phyloP scores from a whole-genome alignment of 495 filamentous ascomycete genomes.

The Hapsidospora chrysogenum region DNA sequence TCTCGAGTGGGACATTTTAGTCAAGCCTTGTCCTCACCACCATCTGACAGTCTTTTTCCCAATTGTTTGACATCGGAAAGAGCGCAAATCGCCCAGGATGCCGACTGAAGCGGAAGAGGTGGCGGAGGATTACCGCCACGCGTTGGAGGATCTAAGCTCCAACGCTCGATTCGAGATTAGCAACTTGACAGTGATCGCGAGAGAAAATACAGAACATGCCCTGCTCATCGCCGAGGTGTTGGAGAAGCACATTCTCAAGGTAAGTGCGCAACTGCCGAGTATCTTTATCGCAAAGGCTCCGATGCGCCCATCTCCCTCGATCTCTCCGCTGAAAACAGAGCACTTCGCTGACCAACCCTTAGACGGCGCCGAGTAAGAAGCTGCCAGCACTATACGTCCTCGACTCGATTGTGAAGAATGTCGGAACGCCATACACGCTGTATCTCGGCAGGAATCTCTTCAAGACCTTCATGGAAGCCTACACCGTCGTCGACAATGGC shows the following conservation, averaged over 20 bases:
- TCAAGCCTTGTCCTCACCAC: no score
- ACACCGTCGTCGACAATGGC: slow-evolving; percentile 62
- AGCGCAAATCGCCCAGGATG: slow-evolving; percentile 34
- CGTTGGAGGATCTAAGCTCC: slow-evolving; percentile 73
- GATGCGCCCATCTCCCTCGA: slow-evolving; percentile 1
- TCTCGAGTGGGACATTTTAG: no score
- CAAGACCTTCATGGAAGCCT: slow-evolving; percentile 90
- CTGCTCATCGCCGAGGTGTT: slow-evolving; percentile 76
- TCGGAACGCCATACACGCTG: slow-evolving; percentile 89
- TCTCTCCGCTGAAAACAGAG: background rate
- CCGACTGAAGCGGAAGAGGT: slow-evolving; percentile 64
- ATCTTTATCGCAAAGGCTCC: slow-evolving; percentile 2
- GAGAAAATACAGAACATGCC: slow-evolving; percentile 89
- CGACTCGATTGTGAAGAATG: slow-evolving; percentile 97
- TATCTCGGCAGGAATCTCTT: slow-evolving; percentile 87
- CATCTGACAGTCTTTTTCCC: no score
- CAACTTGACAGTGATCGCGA: slow-evolving; percentile 88
- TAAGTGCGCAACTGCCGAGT: slow-evolving; percentile 46
- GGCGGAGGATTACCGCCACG: slow-evolving; percentile 85
- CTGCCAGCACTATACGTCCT: slow-evolving; percentile 93
- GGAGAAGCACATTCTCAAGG: slow-evolving; percentile 82
- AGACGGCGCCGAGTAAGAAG: slow-evolving; percentile 76
- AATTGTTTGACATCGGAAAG: no score
- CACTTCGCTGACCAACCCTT: no score
- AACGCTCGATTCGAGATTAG: slow-evolving; percentile 88